Conservation (phyloP, 805 yeast genomes). For the Pichia rugopelliculosa region DNA sequence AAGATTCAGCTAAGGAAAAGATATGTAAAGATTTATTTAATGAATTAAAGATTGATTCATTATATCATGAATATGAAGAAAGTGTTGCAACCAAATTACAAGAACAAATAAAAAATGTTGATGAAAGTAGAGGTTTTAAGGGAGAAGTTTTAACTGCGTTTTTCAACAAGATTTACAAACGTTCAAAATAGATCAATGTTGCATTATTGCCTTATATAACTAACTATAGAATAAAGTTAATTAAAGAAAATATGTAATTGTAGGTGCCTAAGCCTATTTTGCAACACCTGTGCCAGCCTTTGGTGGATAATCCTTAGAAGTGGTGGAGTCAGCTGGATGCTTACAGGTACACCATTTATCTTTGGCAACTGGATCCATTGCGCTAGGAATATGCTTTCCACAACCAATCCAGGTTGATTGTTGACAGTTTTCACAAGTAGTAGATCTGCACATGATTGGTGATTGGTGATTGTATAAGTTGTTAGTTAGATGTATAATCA, state of each 20-base stretch:
- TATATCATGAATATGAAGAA: conserved; percentile 81
- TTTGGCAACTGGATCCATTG: conserved; percentile 32
- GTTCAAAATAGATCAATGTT: conserved; percentile 54
- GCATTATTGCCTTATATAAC: not conserved
- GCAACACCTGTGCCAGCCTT: conserved; percentile 28
- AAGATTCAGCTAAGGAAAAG: conserved; percentile 60
- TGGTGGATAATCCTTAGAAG: conserved; percentile 31
- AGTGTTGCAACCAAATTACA: conserved; percentile 56
- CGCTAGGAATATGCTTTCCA: conserved; percentile 36
- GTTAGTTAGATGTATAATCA: too few relatives aligned
- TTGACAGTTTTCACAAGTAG: conserved; percentile 28
- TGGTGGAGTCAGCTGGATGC: conserved; percentile 21
- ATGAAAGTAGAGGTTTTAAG: conserved; percentile 92
- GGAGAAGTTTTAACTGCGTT: conserved; percentile 77
- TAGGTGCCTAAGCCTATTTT: not conserved
- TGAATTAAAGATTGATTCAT: conserved; percentile 62
- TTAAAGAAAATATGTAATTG: not conserved
- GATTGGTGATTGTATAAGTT: too few relatives aligned
- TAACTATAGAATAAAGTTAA: not conserved
- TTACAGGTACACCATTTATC: conserved; percentile 32
- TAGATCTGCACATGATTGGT: conserved; percentile 31
- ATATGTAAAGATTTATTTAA: conserved; percentile 65
- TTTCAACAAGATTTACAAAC: conserved; percentile 87
- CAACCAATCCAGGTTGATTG: conserved; percentile 38
- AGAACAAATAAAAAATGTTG: conserved; percentile 58